Conservation (phyloP, 1,139 yeast species). For the Nadsonia commutata region DNA sequence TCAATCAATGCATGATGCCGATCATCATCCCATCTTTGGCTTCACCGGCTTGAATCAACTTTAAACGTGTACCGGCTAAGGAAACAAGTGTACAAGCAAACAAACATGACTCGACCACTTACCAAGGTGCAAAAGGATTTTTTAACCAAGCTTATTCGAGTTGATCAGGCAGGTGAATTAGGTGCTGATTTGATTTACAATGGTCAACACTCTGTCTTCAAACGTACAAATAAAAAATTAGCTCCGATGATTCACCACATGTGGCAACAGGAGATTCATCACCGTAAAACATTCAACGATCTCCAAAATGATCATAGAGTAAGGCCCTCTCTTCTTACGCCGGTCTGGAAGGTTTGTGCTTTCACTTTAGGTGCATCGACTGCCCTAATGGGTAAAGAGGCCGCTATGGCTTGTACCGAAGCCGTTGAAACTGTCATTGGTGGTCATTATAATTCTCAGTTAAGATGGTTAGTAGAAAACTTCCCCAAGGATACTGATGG, state of each 20-base stretch:
- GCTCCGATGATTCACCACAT: constrained; percentile 68
- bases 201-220: constrained; percentile 75
- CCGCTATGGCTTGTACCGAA: constrained; percentile 99
- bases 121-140: constrained; percentile 33
- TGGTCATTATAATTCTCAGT: constrained; percentile 82
- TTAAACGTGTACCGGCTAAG: neutral
- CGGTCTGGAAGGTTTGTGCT: constrained; percentile 89
- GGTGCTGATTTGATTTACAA: constrained; percentile 90
- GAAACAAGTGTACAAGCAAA: no score
- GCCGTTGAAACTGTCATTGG: constrained; percentile 99
- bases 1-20: no score
- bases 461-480: constrained; percentile 42
- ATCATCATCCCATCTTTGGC: no score
- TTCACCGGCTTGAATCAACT: no score
- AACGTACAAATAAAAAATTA: constrained; percentile 44
- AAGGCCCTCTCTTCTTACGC: constrained; percentile 81
- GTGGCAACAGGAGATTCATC: constrained; percentile 97
- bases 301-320: constrained; percentile 68
- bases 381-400: constrained; percentile 78
- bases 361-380: constrained; percentile 76
- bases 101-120: constrained; percentile 6
- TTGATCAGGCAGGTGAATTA: constrained; percentile 97
- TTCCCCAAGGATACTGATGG: constrained; percentile 34
- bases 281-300: constrained; percentile 68
- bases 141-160: constrained; percentile 66